Evolutionary conservation across 1,284 basidiomycete species (phyloP).

Genomic region (Leccinum subrobustum): DNA sequence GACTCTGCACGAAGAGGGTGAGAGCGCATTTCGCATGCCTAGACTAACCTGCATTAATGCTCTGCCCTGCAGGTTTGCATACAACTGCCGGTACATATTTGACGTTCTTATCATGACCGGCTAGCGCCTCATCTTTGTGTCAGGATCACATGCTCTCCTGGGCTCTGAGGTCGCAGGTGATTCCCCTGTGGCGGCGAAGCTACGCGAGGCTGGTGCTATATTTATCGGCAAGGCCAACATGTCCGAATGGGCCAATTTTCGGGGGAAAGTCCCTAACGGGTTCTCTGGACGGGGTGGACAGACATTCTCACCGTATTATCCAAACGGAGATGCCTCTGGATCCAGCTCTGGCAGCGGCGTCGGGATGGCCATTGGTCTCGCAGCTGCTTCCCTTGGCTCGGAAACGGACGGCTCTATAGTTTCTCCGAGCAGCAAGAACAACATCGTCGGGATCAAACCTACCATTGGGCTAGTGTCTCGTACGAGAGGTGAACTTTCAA

Average conservation of each 20-base stretch:
- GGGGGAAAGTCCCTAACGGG: conserved; percentile 46
- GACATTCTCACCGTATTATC: conserved; percentile 48
- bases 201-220: conserved; percentile 55
- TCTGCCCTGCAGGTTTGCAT: conserved; percentile 53
- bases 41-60: conserved; percentile 5
- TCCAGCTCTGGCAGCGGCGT: conserved; percentile 54
- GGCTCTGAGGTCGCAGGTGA: conserved; percentile 61
- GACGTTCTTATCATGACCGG: neutral
- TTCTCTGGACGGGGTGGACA: conserved; percentile 55
- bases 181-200: conserved; percentile 55
- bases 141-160: conserved; percentile 56
- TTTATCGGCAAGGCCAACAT: conserved; percentile 52
- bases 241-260: conserved; percentile 51
- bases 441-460: conserved; percentile 53
- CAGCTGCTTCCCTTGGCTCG: conserved; percentile 47
- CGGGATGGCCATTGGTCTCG: conserved; percentile 48
- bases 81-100: conserved; percentile 45
- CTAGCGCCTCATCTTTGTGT: neutral
- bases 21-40: conserved; percentile 33
- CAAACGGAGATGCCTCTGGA: conserved; percentile 48
- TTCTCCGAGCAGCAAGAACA: conserved; percentile 41
- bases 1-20: conserved; percentile 45
- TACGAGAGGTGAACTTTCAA: conserved; percentile 37
- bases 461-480: conserved; percentile 51
- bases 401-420: conserved; percentile 55